phyloP scores from a whole-genome alignment of 257 asterid species.

The Primulina huaijiensis region DNA sequence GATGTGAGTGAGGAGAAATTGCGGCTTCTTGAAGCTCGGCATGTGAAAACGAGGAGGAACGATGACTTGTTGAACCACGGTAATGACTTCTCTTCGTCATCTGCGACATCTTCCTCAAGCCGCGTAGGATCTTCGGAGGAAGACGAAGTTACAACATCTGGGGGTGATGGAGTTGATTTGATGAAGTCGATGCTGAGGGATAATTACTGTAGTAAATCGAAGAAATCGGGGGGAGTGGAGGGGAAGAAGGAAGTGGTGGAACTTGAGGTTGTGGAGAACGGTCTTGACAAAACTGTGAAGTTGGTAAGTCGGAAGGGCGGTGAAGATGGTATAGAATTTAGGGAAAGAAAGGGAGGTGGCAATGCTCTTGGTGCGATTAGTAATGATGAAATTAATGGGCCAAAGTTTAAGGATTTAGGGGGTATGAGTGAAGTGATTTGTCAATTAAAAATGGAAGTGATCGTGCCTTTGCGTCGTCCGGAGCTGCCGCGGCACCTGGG shows the following conservation, averaged over 20 bases:
- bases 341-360: slow-evolving; percentile 15
- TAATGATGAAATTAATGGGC: slow-evolving; percentile 29
- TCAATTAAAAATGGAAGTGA: slow-evolving; percentile 69
- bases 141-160: slow-evolving; percentile 45
- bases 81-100: slow-evolving; percentile 39
- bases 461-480: slow-evolving; percentile 68
- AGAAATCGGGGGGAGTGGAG: slow-evolving; percentile 11
- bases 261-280: slow-evolving; percentile 29
- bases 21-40: slow-evolving; percentile 48
- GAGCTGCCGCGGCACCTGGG: slow-evolving; percentile 55
- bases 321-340: slow-evolving; percentile 1
- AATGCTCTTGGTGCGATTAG: slow-evolving; percentile 16
- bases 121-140: slow-evolving; percentile 27
- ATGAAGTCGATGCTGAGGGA: slow-evolving; percentile 63
- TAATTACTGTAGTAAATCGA: slow-evolving; percentile 37
- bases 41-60: slow-evolving; percentile 31
- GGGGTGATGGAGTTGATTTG: slow-evolving; percentile 62
- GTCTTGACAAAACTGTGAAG: slow-evolving; percentile 33
- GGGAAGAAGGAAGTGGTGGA: slow-evolving; percentile 19
- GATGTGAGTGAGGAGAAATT: slow-evolving; percentile 50
- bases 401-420: slow-evolving; percentile 80
- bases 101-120: slow-evolving; percentile 33
- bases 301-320: slow-evolving; percentile 35
- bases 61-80: no score
- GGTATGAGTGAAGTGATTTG: slow-evolving; percentile 67